A percentile compares a stretch with the other conserved stretches of the same genome.
Conservation (phyloP, 164 flowering plant genomes). For the Magnolia officinalis region DNA sequence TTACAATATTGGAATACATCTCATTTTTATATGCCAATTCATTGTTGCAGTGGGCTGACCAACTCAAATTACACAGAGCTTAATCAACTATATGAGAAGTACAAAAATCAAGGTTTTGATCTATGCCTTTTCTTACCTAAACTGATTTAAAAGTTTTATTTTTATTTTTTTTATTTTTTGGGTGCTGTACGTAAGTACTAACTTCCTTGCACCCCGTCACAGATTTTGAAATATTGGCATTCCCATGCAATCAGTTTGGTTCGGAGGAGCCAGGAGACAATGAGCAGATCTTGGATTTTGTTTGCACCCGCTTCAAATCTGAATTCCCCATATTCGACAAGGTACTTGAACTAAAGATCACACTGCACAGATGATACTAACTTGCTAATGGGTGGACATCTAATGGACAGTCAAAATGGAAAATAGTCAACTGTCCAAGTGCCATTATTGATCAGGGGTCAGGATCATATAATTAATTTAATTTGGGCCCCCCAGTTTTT, state of each 20-base stretch:
- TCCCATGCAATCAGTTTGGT: conserved; percentile 89
- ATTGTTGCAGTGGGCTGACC: conserved; percentile 63
- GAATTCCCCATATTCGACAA: conserved; percentile 83
- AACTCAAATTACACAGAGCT: conserved; percentile 82
- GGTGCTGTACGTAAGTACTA: no score
- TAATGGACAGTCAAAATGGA: conserved; percentile 66
- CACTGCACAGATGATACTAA: conserved; percentile 51
- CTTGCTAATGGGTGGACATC: conserved; percentile 77
- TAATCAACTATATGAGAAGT: conserved; percentile 52
- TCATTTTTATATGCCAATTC: not conserved
- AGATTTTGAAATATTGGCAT: conserved; percentile 88
- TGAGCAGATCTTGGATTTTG: conserved; percentile 62
- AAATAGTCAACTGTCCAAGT: conserved; percentile 14
- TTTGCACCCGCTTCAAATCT: conserved; percentile 82
- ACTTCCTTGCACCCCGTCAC: not conserved
- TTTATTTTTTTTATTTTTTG: no score
- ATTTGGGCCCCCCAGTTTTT: no score
- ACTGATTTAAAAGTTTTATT: no score
- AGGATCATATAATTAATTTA: not conserved
- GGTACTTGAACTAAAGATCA: conserved; percentile 29
- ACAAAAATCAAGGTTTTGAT: conserved; percentile 67
- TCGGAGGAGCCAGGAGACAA: conserved; percentile 66
- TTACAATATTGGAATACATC: no score
- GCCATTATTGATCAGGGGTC: conserved; percentile 82
- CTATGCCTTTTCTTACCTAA: not conserved